A percentile compares a stretch with the other conserved stretches of the same genome.
These are phyloP conservation scores for Solanum paucissectum DNA, from an alignment of 257 asterid species.

Conservation along the genomic window DNA sequence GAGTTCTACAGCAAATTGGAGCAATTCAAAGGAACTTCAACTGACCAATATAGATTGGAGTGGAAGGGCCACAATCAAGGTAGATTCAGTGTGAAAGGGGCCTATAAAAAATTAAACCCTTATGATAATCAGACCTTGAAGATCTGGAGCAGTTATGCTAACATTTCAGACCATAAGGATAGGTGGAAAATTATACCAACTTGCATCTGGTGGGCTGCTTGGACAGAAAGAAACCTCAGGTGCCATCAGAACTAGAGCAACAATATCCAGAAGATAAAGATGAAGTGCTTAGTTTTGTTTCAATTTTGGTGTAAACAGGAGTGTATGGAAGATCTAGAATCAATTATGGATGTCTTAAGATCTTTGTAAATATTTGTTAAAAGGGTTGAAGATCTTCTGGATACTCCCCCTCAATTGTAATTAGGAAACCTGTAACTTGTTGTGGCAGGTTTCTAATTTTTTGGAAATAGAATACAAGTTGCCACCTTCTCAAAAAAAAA, in stretches of 20 bases:
- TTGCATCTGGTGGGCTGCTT: background rate
- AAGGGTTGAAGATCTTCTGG: background rate
- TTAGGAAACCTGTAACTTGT: background rate
- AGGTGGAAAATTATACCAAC: background rate
- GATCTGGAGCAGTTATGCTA: background rate
- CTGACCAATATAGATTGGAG: background rate
- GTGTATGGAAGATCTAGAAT: background rate
- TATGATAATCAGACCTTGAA: background rate
- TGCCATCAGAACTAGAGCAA: background rate
- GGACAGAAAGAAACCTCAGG: background rate
- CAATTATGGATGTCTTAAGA: background rate
- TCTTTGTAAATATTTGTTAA: background rate
- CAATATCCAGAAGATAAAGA: background rate
- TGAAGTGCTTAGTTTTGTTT: background rate
- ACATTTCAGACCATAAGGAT: background rate
- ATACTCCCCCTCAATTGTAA: background rate
- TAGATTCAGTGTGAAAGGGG: background rate
- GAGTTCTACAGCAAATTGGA: background rate
- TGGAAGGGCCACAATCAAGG: background rate
- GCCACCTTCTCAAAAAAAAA: background rate
- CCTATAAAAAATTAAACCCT: background rate
- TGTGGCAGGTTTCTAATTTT: background rate
- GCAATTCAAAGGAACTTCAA: background rate
- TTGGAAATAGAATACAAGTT: background rate
- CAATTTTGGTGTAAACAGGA: background rate